phyloP scores from a whole-genome alignment of 2,329 filamentous ascomycete species.

The Leptographium galeiforme region DNA sequence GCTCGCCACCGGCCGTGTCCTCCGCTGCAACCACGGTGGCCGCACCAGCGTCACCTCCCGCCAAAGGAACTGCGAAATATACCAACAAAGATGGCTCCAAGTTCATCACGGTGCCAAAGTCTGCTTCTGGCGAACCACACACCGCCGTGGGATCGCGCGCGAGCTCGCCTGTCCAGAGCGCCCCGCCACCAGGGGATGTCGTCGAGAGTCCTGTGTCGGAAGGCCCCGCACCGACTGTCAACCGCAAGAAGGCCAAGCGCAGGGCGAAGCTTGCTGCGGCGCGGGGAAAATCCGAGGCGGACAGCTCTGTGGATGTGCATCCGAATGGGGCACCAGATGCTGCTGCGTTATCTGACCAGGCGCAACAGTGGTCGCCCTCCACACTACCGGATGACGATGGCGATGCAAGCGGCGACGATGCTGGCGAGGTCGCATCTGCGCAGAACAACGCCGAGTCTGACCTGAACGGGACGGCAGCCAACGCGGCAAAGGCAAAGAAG shows the following conservation, averaged over 20 bases:
- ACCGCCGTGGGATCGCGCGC: slow-evolving; percentile 31
- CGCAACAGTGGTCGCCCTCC: slow-evolving; percentile 3
- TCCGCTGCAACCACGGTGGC: neutral
- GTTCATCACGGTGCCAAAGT: slow-evolving; percentile 52
- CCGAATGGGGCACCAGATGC: slow-evolving; percentile 29
- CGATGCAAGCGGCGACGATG: slow-evolving; percentile 44
- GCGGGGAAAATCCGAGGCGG: slow-evolving; percentile 35
- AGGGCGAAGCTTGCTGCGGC: slow-evolving; percentile 75
- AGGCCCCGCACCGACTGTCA: slow-evolving; percentile 35
- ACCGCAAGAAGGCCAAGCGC: slow-evolving; percentile 92
- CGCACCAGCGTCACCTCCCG: slow-evolving; percentile 29
- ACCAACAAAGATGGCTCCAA: slow-evolving; percentile 58
- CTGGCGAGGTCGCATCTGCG: slow-evolving; percentile 24
- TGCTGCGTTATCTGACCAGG: slow-evolving; percentile 9
- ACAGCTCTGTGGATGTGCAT: slow-evolving; percentile 22
- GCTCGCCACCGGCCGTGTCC: slow-evolving; percentile 14
- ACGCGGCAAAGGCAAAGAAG: slow-evolving; percentile 39
- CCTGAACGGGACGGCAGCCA: slow-evolving; percentile 16
- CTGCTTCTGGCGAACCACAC: slow-evolving; percentile 35
- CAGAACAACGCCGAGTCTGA: slow-evolving; percentile 19
- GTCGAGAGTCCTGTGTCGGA: neutral
- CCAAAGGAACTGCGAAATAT: slow-evolving; percentile 44
- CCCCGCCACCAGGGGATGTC: slow-evolving; percentile 6
- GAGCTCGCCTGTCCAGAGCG: slow-evolving; percentile 19
- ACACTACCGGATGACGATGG: slow-evolving; percentile 32